Evolutionary conservation across 768 basidiomycete species (phyloP), one percentile per base, ranked within the genome.

Genomic region (Tricholoma hemisulphureum): DNA sequence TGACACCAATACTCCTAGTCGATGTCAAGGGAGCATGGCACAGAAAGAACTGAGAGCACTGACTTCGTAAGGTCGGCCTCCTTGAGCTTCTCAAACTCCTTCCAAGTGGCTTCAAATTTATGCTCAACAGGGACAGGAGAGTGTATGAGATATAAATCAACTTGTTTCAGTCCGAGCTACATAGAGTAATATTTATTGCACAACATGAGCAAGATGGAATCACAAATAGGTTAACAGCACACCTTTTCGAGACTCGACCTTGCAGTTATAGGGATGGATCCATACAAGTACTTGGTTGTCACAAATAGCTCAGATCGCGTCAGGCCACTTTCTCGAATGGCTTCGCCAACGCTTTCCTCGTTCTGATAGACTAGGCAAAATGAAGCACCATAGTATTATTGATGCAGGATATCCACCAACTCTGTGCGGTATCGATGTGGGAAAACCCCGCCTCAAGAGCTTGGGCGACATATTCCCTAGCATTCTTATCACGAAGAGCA

Each of bases 61-160:
- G 52, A 80, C 81, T 73, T 80, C 16, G 75, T 67, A 16, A 79
- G 53, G 0, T 79, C 80, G 13, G 73, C 73, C 32, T 80, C 71
- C 63, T 80, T 77, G 24, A 85, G 70, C 29, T 75, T 72, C 63
- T 87, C 87, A 58, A 88, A 80, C 46, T 81, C 76, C 52, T 69
- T 70, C 88, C 88, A 91, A 4, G 68, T 63, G 3, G 60, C 61
- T 53, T 77, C 72, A 59, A 78, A 60, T 39, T 79, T 70, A 8
- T 63, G 59, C 13, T 68, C 57, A 7, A 77, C 61, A 8, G 59
- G 1, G 0, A 6, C 20, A 1, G 87, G 86, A 3, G 39, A 39
- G 62, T 91, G 89, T 34, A 91, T 82, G 41, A 91, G 81, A 71
- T 91, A 91, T 9, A 91, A 69, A 65, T 91, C 87, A 4, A 91